These are phyloP conservation scores for Linderniella brevidens DNA, from an alignment of 257 asterid species.

Conservation along the genomic window DNA sequence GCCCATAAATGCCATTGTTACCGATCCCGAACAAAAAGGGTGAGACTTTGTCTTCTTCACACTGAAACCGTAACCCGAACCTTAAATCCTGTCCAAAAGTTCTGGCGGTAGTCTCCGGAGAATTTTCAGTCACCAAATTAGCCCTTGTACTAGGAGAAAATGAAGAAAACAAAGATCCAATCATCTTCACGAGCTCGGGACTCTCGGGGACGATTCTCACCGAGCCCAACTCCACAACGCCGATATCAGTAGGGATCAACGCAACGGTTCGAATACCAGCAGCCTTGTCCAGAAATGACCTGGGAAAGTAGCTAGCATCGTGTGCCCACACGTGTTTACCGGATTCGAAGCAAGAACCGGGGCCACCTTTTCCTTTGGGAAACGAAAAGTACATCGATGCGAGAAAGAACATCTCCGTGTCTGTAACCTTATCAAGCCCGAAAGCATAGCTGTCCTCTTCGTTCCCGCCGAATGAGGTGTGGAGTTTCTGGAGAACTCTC, in stretches of 20 bases:
- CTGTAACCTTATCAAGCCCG: conserved; percentile 87
- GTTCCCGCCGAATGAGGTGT: conserved; percentile 57
- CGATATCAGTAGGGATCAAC: conserved; percentile 70
- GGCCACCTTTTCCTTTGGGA: conserved; percentile 72
- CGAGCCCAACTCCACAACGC: conserved; percentile 90
- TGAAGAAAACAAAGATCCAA: conserved; percentile 46
- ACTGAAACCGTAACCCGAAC: conserved; percentile 16
- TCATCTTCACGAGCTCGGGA: conserved; percentile 31
- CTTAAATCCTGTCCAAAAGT: conserved; percentile 63
- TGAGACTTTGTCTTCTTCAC: conserved; percentile 35
- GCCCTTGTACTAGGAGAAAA: conserved; percentile 24
- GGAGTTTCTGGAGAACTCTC: conserved; percentile 65
- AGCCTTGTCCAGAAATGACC: conserved; percentile 69
- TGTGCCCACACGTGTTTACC: conserved; percentile 56
- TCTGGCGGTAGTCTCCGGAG: conserved; percentile 25
- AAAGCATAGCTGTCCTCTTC: conserved; percentile 76
- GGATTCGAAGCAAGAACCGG: conserved; percentile 59
- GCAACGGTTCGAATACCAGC: conserved; percentile 84
- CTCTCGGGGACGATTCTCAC: conserved; percentile 60
- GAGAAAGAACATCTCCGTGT: conserved; percentile 89
- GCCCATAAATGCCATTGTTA: conserved; percentile 28
- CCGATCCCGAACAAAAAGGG: conserved; percentile 18
- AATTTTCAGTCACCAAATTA: conserved; percentile 18
- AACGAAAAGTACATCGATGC: conserved; percentile 94
- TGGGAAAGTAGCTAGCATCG: conserved; percentile 42